phyloP scores from a whole-genome alignment of 768 basidiomycete genomes.

The Favolaschia claudopus region DNA sequence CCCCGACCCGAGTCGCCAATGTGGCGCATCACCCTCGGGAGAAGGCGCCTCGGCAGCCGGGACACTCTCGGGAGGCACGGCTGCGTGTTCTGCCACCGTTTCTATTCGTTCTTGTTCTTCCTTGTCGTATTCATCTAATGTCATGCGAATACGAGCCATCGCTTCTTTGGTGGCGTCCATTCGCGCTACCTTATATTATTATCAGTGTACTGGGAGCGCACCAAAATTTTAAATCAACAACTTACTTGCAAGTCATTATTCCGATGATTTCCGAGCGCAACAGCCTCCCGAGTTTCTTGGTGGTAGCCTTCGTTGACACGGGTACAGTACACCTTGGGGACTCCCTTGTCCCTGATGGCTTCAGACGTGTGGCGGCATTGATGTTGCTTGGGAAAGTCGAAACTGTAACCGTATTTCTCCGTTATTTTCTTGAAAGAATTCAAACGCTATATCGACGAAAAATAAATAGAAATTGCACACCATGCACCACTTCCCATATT shows the following conservation, averaged over 20 bases:
- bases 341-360: not conserved
- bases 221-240: not conserved
- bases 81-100: not conserved
- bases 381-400: conserved; percentile 20
- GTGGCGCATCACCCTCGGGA: not conserved
- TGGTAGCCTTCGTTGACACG: conserved; percentile 11
- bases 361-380: conserved; percentile 3
- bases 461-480: not conserved
- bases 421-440: conserved; percentile 4
- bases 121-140: conserved; percentile 8
- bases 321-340: not conserved
- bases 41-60: no score
- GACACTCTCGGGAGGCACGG: no score
- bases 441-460: not conserved
- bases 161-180: conserved; percentile 8
- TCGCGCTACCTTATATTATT: not conserved
- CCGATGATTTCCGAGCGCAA: not conserved
- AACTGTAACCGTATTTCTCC: conserved; percentile 1
- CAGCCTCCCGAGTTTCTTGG: not conserved
- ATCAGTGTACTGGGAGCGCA: not conserved
- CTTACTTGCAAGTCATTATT: conserved; percentile 3
- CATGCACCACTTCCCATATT: conserved; percentile 3
- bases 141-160: conserved; percentile 18
- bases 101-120: not conserved
- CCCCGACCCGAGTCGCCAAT: conserved; percentile 1